Evolutionary conservation across 2,329 filamentous ascomycete species (phyloP).

Genomic region (Xylariaceae sp.): DNA sequence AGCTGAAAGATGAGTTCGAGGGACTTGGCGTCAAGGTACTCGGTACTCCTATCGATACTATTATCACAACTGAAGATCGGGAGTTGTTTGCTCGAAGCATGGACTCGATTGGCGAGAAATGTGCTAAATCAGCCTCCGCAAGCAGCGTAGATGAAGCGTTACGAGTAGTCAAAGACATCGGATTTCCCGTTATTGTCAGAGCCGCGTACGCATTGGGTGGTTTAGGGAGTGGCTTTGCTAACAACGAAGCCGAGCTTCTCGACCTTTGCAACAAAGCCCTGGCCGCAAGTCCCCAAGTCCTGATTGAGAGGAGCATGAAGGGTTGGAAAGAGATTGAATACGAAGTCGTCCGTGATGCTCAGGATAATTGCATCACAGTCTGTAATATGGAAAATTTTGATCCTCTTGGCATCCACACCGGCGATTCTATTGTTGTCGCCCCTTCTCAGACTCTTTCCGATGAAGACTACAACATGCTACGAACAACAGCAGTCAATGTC

Average conservation of each 20-base stretch:
- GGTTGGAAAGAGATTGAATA: slow-evolving; percentile 99
- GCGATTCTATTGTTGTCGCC: slow-evolving; percentile 96
- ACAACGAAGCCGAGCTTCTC: slow-evolving; percentile 75
- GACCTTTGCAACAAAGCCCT: slow-evolving; percentile 94
- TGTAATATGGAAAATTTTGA: slow-evolving; percentile 99
- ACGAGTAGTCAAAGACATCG: slow-evolving; percentile 82
- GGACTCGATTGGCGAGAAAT: slow-evolving; percentile 97
- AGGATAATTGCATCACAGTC: slow-evolving; percentile 98
- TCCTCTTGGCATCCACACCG: slow-evolving; percentile 94
- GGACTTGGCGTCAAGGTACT: slow-evolving; percentile 87
- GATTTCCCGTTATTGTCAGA: slow-evolving; percentile 94
- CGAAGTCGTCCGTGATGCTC: slow-evolving; percentile 90
- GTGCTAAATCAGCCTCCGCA: slow-evolving; percentile 93
- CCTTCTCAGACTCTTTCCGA: slow-evolving; percentile 95
- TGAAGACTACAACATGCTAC: slow-evolving; percentile 98
- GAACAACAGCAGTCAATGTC: slow-evolving; percentile 93
- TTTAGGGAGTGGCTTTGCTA: slow-evolving; percentile 90
- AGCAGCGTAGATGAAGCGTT: slow-evolving; percentile 85
- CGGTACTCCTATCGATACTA: slow-evolving; percentile 94
- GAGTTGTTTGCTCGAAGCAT: slow-evolving; percentile 97
- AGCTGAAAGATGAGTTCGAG: slow-evolving; percentile 96
- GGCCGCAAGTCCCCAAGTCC: slow-evolving; percentile 88
- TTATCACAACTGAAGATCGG: slow-evolving; percentile 97
- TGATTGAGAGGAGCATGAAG: slow-evolving; percentile 98
- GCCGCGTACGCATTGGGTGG: slow-evolving; percentile 95